Evolutionary conservation across 495 filamentous ascomycete genomes (phyloP).

Genomic region (Lasiosphaeria hispida): DNA sequence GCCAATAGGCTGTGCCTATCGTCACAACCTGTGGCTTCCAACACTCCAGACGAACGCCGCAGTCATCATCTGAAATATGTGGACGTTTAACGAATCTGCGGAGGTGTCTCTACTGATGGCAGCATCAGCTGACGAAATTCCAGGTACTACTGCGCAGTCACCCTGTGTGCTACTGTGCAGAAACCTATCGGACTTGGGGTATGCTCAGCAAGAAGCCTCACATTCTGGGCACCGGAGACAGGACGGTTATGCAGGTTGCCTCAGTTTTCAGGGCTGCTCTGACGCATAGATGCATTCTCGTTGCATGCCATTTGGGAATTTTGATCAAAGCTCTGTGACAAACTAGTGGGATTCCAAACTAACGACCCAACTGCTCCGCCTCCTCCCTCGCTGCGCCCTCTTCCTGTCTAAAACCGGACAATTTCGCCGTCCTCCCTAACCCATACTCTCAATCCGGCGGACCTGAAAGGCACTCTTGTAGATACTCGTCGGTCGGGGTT

Average conservation of each 20-base stretch:
- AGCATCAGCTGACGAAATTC: too few species aligned
- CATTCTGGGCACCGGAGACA: slow-evolving; percentile 2
- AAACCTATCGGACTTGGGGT: not conserved
- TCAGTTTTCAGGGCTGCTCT: slow-evolving; percentile 1
- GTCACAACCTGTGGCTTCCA: slow-evolving; percentile 3
- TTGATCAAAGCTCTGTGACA: slow-evolving; percentile 4
- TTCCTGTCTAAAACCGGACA: slow-evolving; percentile 1
- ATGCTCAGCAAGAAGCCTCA: slow-evolving; percentile 3
- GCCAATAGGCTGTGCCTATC: slow-evolving; percentile 3
- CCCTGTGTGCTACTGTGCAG: not conserved
- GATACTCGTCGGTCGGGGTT: slow-evolving; percentile 5
- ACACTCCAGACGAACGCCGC: slow-evolving; percentile 2
- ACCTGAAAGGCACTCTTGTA: slow-evolving; percentile 5
- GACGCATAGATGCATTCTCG: slow-evolving; percentile 5
- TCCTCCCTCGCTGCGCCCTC: slow-evolving; percentile 5
- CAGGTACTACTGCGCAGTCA: not conserved
- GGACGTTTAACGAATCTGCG: slow-evolving; percentile 3
- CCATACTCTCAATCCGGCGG: slow-evolving; percentile 4
- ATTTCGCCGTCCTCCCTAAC: slow-evolving; percentile 1
- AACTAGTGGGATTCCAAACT: slow-evolving; percentile 1
- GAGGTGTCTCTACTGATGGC: slow-evolving; percentile 3
- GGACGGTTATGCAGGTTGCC: slow-evolving; percentile 4
- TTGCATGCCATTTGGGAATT: slow-evolving; percentile 1
- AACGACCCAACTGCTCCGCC: not conserved
- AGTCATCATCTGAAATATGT: slow-evolving; percentile 4